Conservation (phyloP, 2,329 filamentous ascomycete genomes). For the Monilinia aucupariae region DNA sequence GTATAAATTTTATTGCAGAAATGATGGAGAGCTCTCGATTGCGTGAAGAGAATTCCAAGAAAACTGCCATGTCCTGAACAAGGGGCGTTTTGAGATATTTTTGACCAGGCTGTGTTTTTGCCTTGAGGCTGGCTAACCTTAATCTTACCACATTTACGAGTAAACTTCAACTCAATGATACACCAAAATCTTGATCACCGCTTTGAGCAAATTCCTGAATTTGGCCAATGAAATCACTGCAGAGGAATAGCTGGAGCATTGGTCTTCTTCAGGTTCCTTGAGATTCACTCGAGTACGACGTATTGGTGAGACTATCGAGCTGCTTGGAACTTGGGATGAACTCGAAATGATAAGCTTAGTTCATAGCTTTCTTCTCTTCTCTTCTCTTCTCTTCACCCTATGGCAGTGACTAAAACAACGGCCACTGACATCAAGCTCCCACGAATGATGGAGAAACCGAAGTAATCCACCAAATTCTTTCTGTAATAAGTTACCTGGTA, state of each 20-base stretch:
- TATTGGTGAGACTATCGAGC: background rate
- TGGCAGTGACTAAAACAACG: background rate
- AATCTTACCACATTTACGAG: no score
- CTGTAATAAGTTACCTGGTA: background rate
- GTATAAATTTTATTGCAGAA: background rate
- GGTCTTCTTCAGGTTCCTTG: background rate
- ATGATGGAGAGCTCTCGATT: background rate
- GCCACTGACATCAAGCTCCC: no score
- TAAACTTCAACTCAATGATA: no score
- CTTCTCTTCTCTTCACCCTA: no score
- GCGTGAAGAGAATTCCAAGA: background rate
- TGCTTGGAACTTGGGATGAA: no score
- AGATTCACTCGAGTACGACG: background rate
- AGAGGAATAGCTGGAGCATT: background rate
- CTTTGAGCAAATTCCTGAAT: background rate
- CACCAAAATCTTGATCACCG: background rate
- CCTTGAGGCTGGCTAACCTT: conserved; percentile 3
- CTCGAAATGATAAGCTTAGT: background rate
- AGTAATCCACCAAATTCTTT: background rate
- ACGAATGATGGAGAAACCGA: background rate
- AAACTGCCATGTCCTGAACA: background rate
- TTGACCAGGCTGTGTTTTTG: background rate
- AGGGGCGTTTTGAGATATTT: background rate
- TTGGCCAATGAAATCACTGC: background rate
- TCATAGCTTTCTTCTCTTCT: no score